A percentile compares a stretch with the other conserved stretches of the same genome.
phyloP scores from a whole-genome alignment of 257 asterid genomes.

The Gynochthodes officinalis region DNA sequence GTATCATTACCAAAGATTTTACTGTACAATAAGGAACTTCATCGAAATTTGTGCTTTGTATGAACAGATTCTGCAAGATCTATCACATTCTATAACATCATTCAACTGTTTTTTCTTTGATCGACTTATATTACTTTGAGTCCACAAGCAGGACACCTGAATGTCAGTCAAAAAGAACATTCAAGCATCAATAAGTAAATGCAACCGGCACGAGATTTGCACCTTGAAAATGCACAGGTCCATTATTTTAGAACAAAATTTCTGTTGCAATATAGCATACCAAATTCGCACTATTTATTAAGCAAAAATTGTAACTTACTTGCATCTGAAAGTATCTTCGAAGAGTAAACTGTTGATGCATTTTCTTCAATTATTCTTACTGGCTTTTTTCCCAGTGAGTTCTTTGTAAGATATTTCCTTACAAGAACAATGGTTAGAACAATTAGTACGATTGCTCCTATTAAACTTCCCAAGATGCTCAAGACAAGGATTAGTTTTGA shows the following conservation, averaged over 20 bases:
- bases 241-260: neutral
- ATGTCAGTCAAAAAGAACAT: neutral
- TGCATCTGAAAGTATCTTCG: slow-evolving; percentile 74
- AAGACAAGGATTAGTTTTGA: slow-evolving; percentile 43
- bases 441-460: slow-evolving; percentile 48
- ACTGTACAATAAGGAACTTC: too few relatives aligned
- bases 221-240: neutral
- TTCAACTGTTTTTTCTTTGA: too few relatives aligned
- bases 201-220: neutral
- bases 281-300: neutral
- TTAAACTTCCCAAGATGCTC: slow-evolving; percentile 50
- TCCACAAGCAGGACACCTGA: too few relatives aligned
- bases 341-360: slow-evolving; percentile 53
- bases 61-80: neutral
- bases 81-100: neutral
- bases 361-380: slow-evolving; percentile 42
- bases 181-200: neutral
- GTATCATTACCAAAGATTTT: neutral
- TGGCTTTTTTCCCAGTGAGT: slow-evolving; percentile 24
- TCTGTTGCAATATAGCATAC: neutral
- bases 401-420: slow-evolving; percentile 42
- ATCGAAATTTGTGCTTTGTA: too few relatives aligned
- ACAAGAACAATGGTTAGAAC: slow-evolving; percentile 31
- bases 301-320: slow-evolving; percentile 42
- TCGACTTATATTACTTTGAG: neutral